Conservation (phyloP, 768 basidiomycete species). For the Tylopilus subfusipes region DNA sequence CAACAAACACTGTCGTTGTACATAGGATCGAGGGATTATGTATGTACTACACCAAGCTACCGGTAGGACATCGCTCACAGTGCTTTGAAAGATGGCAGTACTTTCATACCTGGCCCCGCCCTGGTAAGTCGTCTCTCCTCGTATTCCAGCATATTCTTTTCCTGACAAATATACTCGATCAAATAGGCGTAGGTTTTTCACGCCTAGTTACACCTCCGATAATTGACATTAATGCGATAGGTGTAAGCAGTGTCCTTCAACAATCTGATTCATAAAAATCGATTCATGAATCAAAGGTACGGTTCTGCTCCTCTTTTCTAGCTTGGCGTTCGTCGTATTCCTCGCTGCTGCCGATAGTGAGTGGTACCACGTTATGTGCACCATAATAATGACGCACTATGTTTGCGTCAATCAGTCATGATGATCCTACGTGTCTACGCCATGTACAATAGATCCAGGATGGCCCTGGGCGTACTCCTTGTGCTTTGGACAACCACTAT, state of each 20-base stretch:
- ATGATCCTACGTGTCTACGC: conserved; percentile 27
- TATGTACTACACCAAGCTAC: not conserved
- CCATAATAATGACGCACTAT: not conserved
- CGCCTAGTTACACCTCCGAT: not conserved
- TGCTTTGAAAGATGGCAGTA: conserved; percentile 9
- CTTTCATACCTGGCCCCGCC: conserved; percentile 19
- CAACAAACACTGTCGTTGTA: not conserved
- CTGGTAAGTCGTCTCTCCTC: not conserved
- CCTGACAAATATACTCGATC: not conserved
- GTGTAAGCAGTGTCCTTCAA: conserved; percentile 7
- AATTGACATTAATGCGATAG: conserved; percentile 3
- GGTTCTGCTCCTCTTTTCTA: not conserved
- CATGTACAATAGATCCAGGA: conserved; percentile 8
- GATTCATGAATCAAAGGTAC: conserved; percentile 8
- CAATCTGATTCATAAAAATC: not conserved
- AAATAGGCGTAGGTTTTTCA: conserved; percentile 14
- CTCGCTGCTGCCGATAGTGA: conserved; percentile 18
- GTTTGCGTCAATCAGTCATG: conserved; percentile 6
- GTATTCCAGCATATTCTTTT: not conserved
- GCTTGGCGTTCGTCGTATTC: conserved; percentile 8
- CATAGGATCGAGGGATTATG: conserved; percentile 7
- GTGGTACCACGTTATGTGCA: not conserved
- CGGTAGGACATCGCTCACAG: not conserved
- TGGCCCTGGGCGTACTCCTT: conserved; percentile 1
- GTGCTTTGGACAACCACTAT: not conserved